A percentile compares a stretch with the other conserved stretches of the same genome.
Conservation (phyloP, 148 eudicot species). For the Camellia sinensis region DNA sequence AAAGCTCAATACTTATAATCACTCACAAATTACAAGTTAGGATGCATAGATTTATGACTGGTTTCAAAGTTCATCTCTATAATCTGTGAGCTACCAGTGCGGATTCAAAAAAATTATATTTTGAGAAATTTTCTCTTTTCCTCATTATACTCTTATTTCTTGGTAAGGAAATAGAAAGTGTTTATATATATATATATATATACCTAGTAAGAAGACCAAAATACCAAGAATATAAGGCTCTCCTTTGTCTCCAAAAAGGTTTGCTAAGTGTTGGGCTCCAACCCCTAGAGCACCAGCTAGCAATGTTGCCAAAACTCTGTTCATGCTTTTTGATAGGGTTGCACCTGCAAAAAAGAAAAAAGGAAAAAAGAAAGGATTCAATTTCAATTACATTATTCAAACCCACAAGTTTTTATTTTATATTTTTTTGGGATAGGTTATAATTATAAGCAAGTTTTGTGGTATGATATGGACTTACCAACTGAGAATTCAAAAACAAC, state of each 20-base stretch:
- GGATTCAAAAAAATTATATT: too few relatives aligned
- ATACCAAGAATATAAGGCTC: constrained; percentile 57
- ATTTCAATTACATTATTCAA: not conserved
- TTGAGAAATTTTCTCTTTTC: too few relatives aligned
- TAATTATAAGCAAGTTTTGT: not conserved
- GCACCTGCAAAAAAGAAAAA: constrained; percentile 45
- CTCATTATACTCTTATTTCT: too few relatives aligned
- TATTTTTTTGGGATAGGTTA: not conserved
- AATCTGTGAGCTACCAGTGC: too few relatives aligned
- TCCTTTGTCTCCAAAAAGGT: constrained; percentile 43
- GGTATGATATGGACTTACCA: constrained; percentile 35
- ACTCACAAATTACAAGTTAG: too few relatives aligned
- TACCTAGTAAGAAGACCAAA: constrained; percentile 64
- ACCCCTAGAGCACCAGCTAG: constrained; percentile 62
- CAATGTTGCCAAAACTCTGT: constrained; percentile 62
- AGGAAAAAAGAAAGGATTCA: not conserved
- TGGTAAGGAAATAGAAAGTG: not conserved
- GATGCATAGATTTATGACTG: too few relatives aligned
- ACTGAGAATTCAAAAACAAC: constrained; percentile 74
- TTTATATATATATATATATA: not conserved
- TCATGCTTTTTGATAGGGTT: constrained; percentile 65
- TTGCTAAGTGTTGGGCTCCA: constrained; percentile 62
- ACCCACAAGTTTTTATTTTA: not conserved
- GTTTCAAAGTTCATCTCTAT: too few relatives aligned
- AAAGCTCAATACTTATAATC: too few relatives aligned